phyloP scores from a whole-genome alignment of 1,139 yeast species.

The Taiozyma sp. region DNA sequence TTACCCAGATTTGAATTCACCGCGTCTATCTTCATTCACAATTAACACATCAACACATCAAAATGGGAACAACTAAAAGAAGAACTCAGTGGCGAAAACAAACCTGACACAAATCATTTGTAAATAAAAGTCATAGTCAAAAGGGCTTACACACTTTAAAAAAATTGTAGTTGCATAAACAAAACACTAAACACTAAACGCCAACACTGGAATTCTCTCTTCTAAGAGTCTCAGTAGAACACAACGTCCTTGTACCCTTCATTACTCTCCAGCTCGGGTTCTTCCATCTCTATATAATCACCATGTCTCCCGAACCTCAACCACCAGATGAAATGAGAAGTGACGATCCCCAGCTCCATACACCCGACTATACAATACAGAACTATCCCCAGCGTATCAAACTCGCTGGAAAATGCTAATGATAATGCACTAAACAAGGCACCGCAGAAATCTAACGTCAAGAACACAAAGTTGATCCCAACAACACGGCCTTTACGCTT shows the following conservation, averaged over 20 bases:
- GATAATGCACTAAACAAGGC: conserved; percentile 67
- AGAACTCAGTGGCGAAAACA: no score
- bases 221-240: background rate
- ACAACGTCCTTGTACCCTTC: background rate
- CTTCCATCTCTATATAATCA: background rate
- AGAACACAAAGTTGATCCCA: conserved; percentile 74
- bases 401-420: conserved; percentile 38
- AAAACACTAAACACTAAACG: background rate
- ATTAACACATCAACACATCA: no score
- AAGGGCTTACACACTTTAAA: no score
- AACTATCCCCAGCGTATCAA: conserved; percentile 49
- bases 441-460: conserved; percentile 62
- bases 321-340: conserved; percentile 60
- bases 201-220: background rate
- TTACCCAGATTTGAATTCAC: no score
- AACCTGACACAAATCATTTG: no score
- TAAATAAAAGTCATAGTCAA: no score
- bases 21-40: no score
- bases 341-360: conserved; percentile 63
- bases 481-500: conserved; percentile 70
- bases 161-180: no score
- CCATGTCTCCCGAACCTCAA: conserved; percentile 32
- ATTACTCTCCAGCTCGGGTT: background rate
- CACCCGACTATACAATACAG: conserved; percentile 61
- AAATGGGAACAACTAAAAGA: no score